Base-by-base conservation (phyloP, 495 filamentous ascomycete genomes). In the Talaromyces thailandensis region DNA sequence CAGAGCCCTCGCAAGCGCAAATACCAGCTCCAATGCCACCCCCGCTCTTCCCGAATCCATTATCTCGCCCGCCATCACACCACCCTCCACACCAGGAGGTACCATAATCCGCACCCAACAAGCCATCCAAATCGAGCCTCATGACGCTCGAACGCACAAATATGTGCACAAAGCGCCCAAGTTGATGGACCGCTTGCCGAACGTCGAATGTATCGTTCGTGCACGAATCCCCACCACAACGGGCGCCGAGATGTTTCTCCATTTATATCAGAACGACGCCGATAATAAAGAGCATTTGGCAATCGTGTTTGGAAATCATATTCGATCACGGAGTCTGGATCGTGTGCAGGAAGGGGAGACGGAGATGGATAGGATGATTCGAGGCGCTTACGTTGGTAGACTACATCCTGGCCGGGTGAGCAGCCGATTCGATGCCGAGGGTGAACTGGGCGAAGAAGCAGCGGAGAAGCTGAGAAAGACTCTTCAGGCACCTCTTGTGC, bases 241-340 rank as follows among this genome's bases (percentile, higher is more conserved):
- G 9, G 94, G 92, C 3, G 88, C 91, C 9, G 93, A 98, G 74
- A 97, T 98, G 90, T 98, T 95, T 69, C 79, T 98, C 40, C 94
- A 98, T 71, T 81, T 98, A 3, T 98, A 98, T 75, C 87, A 86
- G 56, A 98, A 98, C 73, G 88, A 88, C 66, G 80, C 91, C 21
- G 94, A 98, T 71, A 89, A 88, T 58, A 98, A 98, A 75, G 94
- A 98, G 69, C 94, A 98, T 73, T 76, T 98, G 40, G 94, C 94
- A n/a, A 98, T 98, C 64, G 94, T 98, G 1, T 98, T 98, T 70
- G 94, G 94, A 3, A 81, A 85, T 58, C 79, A 82, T 26, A 98
- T 98, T 65, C 81, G 95, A 51, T 92, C 87, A 66, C 80, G 79
- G 57, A 91, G 86, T 25, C 78, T 98, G 32, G 92, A 98, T 72